These are phyloP conservation scores for Penicillium samsonianum DNA, from an alignment of 495 filamentous ascomycete species.

Conservation along the genomic window DNA sequence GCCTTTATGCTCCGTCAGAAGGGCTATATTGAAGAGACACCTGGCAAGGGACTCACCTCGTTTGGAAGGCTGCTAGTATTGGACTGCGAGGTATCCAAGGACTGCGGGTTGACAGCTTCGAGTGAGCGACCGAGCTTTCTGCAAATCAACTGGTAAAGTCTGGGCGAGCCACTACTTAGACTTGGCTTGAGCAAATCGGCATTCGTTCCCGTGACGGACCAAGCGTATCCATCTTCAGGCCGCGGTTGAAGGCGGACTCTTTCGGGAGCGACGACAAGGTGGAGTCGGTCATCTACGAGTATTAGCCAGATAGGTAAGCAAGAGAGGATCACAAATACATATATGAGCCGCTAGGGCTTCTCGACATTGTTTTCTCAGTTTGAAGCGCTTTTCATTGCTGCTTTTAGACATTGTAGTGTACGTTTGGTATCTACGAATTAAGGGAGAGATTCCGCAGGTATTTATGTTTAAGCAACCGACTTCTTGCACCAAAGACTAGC, in stretches of 20 bases:
- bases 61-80: not conserved
- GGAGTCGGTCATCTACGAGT: too few relatives aligned
- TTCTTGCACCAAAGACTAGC: not conserved
- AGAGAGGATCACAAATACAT: too few relatives aligned
- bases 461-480: not conserved
- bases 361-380: too few relatives aligned
- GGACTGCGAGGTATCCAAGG: not conserved
- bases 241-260: too few relatives aligned
- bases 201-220: conserved; percentile 2
- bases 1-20: not conserved
- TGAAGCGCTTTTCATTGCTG: too few relatives aligned
- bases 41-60: not conserved
- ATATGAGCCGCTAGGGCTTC: too few relatives aligned
- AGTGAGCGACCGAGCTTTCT: not conserved
- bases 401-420: too few relatives aligned
- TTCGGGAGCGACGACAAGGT: too few relatives aligned
- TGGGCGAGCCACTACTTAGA: not conserved
- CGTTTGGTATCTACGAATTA: not conserved
- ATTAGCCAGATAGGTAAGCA: too few relatives aligned
- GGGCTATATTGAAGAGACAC: not conserved
- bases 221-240: too few relatives aligned
- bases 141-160: not conserved
- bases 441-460: not conserved
- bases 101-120: not conserved
- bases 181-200: not conserved